phyloP scores from a whole-genome alignment of 495 filamentous ascomycete species.

The Pyrenopolyporus hunteri region DNA sequence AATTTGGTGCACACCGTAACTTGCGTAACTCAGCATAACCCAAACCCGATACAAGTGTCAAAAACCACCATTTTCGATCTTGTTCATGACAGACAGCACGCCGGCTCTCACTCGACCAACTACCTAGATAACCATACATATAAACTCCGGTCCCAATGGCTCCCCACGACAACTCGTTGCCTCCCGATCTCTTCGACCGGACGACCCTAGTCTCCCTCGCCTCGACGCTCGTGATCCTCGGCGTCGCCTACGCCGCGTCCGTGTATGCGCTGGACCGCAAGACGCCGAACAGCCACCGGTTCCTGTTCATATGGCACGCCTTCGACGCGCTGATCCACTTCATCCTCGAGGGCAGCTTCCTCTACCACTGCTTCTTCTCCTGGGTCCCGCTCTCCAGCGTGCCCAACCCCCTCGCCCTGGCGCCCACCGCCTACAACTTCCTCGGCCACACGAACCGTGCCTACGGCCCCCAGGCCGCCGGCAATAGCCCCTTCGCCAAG shows the following conservation, averaged over 20 bases:
- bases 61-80: no score
- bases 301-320: constrained; percentile 93
- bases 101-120: no score
- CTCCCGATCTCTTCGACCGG: constrained; percentile 56
- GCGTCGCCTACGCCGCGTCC: constrained; percentile 53
- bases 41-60: no score
- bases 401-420: constrained; percentile 34
- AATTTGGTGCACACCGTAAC: no score
- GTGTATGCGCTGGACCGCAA: constrained; percentile 46
- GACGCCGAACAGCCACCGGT: constrained; percentile 54
- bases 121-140: no score
- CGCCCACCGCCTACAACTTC: constrained; percentile 52
- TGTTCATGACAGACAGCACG: no score
- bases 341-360: constrained; percentile 85
- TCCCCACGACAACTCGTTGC: constrained; percentile 35
- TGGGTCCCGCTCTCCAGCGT: constrained; percentile 53
- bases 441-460: constrained; percentile 56
- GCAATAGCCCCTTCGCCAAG: constrained; percentile 62
- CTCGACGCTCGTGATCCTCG: constrained; percentile 56
- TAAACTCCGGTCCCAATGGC: constrained; percentile 14
- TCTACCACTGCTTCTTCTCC: constrained; percentile 91
- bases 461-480: constrained; percentile 77
- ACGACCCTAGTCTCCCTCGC: constrained; percentile 61
- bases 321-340: constrained; percentile 92
- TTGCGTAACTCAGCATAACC: no score